Evolutionary conservation across 75 land plant genomes (phyloP).

Genomic region (Selaginella tamariscina): DNA sequence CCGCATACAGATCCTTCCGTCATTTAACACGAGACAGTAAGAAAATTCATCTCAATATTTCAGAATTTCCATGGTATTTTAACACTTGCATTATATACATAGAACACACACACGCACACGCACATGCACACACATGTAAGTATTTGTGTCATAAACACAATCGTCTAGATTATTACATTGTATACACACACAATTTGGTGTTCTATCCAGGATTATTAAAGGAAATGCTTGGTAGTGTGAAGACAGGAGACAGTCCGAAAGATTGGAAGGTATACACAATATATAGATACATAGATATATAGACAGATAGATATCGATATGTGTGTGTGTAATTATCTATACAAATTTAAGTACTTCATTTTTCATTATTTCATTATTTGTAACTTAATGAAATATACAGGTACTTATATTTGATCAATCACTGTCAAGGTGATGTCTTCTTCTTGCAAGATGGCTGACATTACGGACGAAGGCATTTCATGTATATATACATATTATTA

Average conservation of each 20-base stretch:
- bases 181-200: no score
- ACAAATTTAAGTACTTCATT: no score
- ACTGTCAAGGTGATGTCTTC: slow-evolving; percentile 11
- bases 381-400: background rate
- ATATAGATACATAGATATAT: no score
- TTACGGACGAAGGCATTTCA: slow-evolving; percentile 9
- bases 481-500: background rate
- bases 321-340: no score
- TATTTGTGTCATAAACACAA: no score
- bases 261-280: background rate
- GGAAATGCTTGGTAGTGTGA: background rate
- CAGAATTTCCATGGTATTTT: no score
- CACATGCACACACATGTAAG: background rate
- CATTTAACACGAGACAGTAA: background rate
- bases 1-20: background rate
- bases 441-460: slow-evolving; percentile 10
- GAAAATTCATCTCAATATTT: background rate
- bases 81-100: no score
- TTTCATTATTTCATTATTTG: background rate
- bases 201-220: background rate
- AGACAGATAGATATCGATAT: no score
- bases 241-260: background rate
- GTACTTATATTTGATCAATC: background rate
- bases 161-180: no score
- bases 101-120: no score